Conservation (phyloP, 164 flowering plant species). For the Dillenia turbinata region DNA sequence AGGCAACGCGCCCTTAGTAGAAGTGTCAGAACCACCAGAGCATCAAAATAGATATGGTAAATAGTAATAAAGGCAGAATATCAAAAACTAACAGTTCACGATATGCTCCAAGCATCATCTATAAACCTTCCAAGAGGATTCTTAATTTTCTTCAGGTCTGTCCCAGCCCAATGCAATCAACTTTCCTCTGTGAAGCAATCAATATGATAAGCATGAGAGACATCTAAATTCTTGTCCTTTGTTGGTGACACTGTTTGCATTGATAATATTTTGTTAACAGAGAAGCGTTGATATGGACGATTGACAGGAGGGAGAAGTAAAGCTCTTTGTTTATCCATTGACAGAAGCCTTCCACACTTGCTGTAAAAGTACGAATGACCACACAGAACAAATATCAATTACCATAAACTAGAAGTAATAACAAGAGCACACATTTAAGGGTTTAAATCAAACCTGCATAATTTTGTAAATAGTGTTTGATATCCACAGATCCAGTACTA, state of each 20-base stretch:
- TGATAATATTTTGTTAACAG: conserved; percentile 17
- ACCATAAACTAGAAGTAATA: background rate
- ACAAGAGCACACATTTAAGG: background rate
- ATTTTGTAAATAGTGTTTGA: conserved; percentile 59
- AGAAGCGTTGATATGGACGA: conserved; percentile 43
- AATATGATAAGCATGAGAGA: conserved; percentile 47
- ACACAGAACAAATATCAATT: conserved; percentile 10
- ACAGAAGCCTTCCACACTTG: conserved; percentile 63
- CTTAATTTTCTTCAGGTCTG: too few relatives aligned
- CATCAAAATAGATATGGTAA: too few relatives aligned
- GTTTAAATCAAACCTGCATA: conserved; percentile 57
- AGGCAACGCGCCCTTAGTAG: too few relatives aligned
- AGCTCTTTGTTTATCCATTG: conserved; percentile 60
- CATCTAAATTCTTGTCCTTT: conserved; percentile 32
- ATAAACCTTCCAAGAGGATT: too few relatives aligned
- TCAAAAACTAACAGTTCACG: too few relatives aligned
- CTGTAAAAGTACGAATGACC: conserved; percentile 27
- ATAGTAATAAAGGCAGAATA: too few relatives aligned
- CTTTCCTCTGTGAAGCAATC: conserved; percentile 58
- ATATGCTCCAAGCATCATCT: too few relatives aligned
- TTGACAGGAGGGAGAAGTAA: conserved; percentile 70
- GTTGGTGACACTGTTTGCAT: conserved; percentile 23
- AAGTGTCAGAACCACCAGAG: too few relatives aligned
- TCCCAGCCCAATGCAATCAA: conserved; percentile 15
- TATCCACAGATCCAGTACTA: conserved; percentile 89